phyloP scores from a whole-genome alignment of 1,139 yeast genomes.

The Sporopachydermia cereana region DNA sequence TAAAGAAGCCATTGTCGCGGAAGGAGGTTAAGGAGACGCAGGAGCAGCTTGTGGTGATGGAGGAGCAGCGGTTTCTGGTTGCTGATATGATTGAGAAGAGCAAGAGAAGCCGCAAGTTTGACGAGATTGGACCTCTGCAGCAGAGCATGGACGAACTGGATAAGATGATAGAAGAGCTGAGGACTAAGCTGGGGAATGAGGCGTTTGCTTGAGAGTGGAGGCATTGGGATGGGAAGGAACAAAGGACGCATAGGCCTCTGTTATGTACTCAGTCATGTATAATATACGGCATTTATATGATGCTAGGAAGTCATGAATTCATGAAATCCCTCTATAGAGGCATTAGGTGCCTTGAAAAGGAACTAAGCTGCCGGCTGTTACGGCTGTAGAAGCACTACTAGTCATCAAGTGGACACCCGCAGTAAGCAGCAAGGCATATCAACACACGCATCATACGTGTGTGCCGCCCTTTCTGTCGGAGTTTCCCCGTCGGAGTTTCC shows the following conservation, averaged over 20 bases:
- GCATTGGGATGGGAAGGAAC: background rate
- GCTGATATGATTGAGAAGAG: conserved; percentile 49
- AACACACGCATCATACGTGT: too few relatives aligned
- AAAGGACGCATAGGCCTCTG: background rate
- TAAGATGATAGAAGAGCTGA: conserved; percentile 38
- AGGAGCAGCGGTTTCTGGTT: conserved; percentile 70
- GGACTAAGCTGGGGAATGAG: conserved; percentile 49
- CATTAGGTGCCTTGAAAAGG: too few relatives aligned
- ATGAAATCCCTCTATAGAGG: too few relatives aligned
- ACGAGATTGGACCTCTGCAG: conserved; percentile 55
- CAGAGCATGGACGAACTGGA: conserved; percentile 49
- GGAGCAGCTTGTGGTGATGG: conserved; percentile 75
- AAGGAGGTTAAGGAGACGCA: conserved; percentile 29
- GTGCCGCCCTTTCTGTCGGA: too few relatives aligned
- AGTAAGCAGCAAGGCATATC: too few relatives aligned
- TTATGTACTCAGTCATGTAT: too few relatives aligned
- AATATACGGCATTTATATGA: too few relatives aligned
- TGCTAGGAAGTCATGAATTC: too few relatives aligned
- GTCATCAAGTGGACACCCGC: too few relatives aligned
- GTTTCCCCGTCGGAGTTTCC: too few relatives aligned
- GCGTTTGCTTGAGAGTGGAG: conserved; percentile 30
- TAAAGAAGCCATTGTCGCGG: conserved; percentile 1
- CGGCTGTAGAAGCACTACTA: too few relatives aligned
- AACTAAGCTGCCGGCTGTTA: too few relatives aligned
- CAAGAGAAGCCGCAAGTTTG: conserved; percentile 60